Evolutionary conservation across 1,284 basidiomycete genomes (phyloP).

Genomic region (Pisolithus thermaeus): DNA sequence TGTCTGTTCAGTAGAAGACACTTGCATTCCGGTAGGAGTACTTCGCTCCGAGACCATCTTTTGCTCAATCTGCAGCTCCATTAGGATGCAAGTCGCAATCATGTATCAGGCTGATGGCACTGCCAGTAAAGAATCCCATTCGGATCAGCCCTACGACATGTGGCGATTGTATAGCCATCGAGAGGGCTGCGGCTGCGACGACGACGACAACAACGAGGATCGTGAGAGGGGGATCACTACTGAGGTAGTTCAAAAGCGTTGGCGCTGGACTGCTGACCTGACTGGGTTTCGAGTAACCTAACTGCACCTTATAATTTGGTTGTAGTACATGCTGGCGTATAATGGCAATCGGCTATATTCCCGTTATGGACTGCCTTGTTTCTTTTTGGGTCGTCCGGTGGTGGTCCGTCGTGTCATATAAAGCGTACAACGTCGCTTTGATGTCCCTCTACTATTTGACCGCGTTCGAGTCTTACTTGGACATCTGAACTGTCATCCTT

Average conservation of each 20-base stretch:
- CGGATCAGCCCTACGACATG: slow-evolving; percentile 60
- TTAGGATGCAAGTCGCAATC: slow-evolving; percentile 50
- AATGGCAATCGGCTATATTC: no score
- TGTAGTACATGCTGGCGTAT: not conserved
- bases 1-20: slow-evolving; percentile 72
- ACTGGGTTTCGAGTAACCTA: slow-evolving; percentile 8
- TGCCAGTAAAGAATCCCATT: slow-evolving; percentile 69
- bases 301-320: slow-evolving; percentile 17
- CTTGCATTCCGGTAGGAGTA: slow-evolving; percentile 38
- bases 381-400: not conserved
- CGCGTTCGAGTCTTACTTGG: not conserved
- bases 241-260: slow-evolving; percentile 3
- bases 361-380: slow-evolving; percentile 1
- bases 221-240: slow-evolving; percentile 6
- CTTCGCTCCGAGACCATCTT: not conserved
- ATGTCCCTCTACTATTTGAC: not conserved
- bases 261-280: slow-evolving; percentile 18
- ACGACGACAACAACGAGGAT: slow-evolving; percentile 12
- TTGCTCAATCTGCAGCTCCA: slow-evolving; percentile 25
- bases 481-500: not conserved
- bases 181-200: not conserved
- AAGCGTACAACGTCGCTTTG: not conserved
- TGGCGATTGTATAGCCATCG: slow-evolving; percentile 37
- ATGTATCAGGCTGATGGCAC: slow-evolving; percentile 64
- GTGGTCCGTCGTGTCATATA: not conserved